Percentiles rank a stretch among this genome's conserved stretches.
Conservation (phyloP, 106 monocot genomes). For the Dendrobium officinale region DNA sequence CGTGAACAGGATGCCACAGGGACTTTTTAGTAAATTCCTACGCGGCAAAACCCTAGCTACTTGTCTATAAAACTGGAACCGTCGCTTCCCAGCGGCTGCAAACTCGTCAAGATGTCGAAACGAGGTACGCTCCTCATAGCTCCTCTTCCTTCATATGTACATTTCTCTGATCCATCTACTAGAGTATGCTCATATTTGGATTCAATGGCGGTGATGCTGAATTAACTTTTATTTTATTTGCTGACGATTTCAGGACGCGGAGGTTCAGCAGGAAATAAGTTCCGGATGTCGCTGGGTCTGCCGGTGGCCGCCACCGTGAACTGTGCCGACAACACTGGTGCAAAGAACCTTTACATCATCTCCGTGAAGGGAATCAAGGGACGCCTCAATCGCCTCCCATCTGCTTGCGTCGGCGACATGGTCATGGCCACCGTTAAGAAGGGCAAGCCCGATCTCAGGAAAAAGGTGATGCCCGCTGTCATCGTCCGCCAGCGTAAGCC, state of each 20-base stretch:
- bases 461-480: conserved; percentile 28
- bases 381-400: conserved; percentile 21
- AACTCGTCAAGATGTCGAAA: conserved; percentile 5
- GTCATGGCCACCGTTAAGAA: conserved; percentile 30
- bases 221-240: not conserved
- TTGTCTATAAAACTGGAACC: not conserved
- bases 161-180: not conserved
- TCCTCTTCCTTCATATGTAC: not conserved
- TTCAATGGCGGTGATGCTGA: not conserved
- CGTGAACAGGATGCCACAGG: not conserved
- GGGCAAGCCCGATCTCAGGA: conserved; percentile 28
- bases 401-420: conserved; percentile 28
- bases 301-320: conserved; percentile 30
- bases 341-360: conserved; percentile 29
- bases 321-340: conserved; percentile 28
- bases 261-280: conserved; percentile 27
- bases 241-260: conserved; percentile 14
- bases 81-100: not conserved
- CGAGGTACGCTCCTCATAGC: not conserved
- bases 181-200: not conserved
- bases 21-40: not conserved
- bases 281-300: conserved; percentile 25
- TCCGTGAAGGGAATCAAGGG: conserved; percentile 31
- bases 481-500: conserved; percentile 25
- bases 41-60: not conserved